Evolutionary conservation across 2,329 filamentous ascomycete species (phyloP).

Genomic region (Colletotrichum aenigma): DNA sequence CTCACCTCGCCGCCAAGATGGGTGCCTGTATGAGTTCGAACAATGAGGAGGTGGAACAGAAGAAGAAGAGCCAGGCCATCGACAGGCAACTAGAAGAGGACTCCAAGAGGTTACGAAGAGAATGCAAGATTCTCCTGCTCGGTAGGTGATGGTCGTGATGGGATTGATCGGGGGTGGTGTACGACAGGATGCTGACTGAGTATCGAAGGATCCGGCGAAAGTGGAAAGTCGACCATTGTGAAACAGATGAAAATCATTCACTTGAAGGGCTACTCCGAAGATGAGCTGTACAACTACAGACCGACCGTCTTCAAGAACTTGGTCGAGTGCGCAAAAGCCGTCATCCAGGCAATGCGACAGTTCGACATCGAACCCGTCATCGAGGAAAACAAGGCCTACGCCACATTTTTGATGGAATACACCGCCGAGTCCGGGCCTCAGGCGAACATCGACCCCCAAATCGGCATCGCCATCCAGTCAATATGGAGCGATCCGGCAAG

Average conservation of each 20-base stretch:
- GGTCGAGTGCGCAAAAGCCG: constrained; percentile 92
- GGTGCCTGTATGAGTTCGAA: constrained; percentile 91
- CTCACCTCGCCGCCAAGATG: constrained; percentile 61
- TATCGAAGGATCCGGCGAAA: constrained; percentile 86
- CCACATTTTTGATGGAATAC: constrained; percentile 84
- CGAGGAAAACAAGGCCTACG: constrained; percentile 73
- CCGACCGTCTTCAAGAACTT: constrained; percentile 98
- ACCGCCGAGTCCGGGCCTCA: constrained; percentile 90
- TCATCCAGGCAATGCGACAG: constrained; percentile 90
- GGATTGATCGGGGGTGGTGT: not conserved
- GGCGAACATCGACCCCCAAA: constrained; percentile 78
- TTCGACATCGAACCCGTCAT: constrained; percentile 83
- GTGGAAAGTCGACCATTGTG: constrained; percentile 98
- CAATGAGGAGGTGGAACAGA: constrained; percentile 87
- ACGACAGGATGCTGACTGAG: not conserved
- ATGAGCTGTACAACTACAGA: constrained; percentile 92
- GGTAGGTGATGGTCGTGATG: constrained; percentile 62
- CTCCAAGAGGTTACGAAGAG: constrained; percentile 86
- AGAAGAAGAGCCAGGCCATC: constrained; percentile 96
- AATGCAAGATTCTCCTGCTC: constrained; percentile 98
- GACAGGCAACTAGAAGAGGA: constrained; percentile 94
- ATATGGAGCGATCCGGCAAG: constrained; percentile 91
- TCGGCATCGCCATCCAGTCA: constrained; percentile 82
- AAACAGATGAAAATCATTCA: constrained; percentile 99
- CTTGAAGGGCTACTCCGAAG: constrained; percentile 93